Base-by-base conservation (phyloP, 805 yeast species). In the Schizosaccharomyces cryophilus region DNA sequence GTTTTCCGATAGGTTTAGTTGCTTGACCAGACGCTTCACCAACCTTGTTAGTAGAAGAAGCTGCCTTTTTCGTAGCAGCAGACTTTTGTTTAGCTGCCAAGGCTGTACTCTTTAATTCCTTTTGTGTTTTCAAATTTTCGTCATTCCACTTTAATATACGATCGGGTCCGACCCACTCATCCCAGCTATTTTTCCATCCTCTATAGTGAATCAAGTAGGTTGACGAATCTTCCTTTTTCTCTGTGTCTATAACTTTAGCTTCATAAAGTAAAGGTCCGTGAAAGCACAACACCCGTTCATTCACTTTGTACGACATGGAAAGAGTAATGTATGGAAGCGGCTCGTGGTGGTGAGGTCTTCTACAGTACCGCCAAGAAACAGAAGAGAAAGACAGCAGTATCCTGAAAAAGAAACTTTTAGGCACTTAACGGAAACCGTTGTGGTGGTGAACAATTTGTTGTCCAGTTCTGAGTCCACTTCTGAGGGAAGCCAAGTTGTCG, bases 131-230 rank as follows among this genome's bases (percentile, higher is more conserved):
- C 61, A 84, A 66, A 67, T 85, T 87, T 64, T 84, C 95, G 38
- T 80, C 83, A 60, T 78, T 84, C 67, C 75, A 76, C 64, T 80
- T 83, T 67, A 86, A 73, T 5, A 90, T 77, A 42, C 97, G 73
- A 48, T 80, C 82, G 6, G 72, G 70, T 0, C 79, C 77, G 11
- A 90, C 90, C 98, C 98, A 90, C 70, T 90, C 98, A 69, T 90
- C 97, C 95, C 96, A 90, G 29, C 66, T 64, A 19, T 83, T 72
- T 67, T 89, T 90, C 98, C 98, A 90, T 2, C 98, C 97, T 66
- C 83, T 84, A 71, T 90, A 90, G 68, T 93, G 98, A 19, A 90
- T 80, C 65, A 75, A 82, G 71, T 81, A 89, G 38, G 81, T 29
- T 7, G 35, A 30, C 9, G 35, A 17, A 21, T 42, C 61, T 15